These are phyloP conservation scores for Atractiella rhizophila DNA, from an alignment of 768 basidiomycete species.

Conservation along the genomic window DNA sequence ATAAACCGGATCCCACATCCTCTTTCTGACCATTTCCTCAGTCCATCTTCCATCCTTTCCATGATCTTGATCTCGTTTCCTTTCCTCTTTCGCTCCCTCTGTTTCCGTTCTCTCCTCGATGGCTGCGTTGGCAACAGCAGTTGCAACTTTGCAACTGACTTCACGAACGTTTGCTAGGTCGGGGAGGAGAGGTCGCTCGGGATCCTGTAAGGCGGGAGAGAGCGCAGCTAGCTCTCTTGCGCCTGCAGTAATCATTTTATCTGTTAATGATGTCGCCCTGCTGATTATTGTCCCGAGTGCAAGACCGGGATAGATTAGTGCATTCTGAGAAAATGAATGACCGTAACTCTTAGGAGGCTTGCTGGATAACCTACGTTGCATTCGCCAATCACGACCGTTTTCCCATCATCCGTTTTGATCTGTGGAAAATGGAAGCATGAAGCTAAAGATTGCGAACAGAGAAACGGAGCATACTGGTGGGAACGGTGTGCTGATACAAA, in stretches of 20 bases:
- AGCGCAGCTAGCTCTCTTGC: conserved; percentile 46
- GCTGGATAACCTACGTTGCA: not conserved
- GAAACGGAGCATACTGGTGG: conserved; percentile 29
- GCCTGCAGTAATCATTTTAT: conserved; percentile 71
- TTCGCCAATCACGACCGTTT: too few species aligned
- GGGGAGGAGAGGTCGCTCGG: too few species aligned
- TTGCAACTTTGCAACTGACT: too few species aligned
- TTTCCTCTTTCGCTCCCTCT: too few species aligned
- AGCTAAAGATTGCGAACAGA: conserved; percentile 26
- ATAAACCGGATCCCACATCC: too few species aligned
- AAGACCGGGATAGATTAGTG: conserved; percentile 61
- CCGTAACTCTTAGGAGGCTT: not conserved
- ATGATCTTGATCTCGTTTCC: too few species aligned
- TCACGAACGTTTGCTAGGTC: too few species aligned
- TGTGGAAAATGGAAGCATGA: conserved; percentile 16
- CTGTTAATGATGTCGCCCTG: conserved; percentile 38
- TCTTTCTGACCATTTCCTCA: too few species aligned
- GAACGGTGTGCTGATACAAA: conserved; percentile 37
- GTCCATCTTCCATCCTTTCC: too few species aligned
- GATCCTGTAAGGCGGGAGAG: too few species aligned
- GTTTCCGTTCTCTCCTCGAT: too few species aligned
- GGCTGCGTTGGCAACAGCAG: too few species aligned
- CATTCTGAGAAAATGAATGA: conserved; percentile 22
- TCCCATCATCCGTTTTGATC: not conserved
- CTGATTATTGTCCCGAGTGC: conserved; percentile 54